Conservation (phyloP, 1,284 basidiomycete genomes). For the Phylloboletellus chloephorus region DNA sequence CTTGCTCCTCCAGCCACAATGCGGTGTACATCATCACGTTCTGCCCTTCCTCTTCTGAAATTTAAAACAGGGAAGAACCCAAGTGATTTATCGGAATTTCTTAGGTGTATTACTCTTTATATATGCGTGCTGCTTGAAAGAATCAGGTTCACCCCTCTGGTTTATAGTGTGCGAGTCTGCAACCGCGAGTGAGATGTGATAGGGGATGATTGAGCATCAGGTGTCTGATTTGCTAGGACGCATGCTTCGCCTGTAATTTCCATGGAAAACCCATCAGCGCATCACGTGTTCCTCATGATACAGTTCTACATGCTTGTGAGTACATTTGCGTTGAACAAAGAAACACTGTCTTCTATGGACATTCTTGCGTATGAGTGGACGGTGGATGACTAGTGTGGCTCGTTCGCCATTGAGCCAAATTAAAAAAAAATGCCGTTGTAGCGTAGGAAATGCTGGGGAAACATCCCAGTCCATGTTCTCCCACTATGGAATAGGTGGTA, state of each 20-base stretch:
- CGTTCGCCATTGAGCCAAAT: conserved; percentile 11
- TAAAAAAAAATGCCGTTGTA: conserved; percentile 14
- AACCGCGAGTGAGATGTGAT: too few species aligned
- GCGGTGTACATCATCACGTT: conserved; percentile 40
- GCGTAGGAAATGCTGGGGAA: conserved; percentile 11
- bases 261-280: too few species aligned
- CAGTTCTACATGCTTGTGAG: too few species aligned
- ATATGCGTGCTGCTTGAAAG: not conserved
- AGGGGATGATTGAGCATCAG: too few species aligned
- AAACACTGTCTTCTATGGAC: too few species aligned
- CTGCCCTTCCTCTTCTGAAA: conserved; percentile 33
- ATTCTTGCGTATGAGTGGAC: too few species aligned
- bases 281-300: too few species aligned
- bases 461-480: conserved; percentile 12
- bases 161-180: not conserved
- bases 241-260: too few species aligned
- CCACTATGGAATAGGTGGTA: conserved; percentile 4
- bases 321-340: too few species aligned
- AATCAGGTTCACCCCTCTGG: not conserved
- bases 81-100: not conserved
- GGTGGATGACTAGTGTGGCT: too few species aligned
- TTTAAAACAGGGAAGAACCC: conserved; percentile 1
- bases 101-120: not conserved
- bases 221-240: too few species aligned
- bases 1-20: conserved; percentile 26